Percentiles rank a stretch among this genome's conserved stretches.
Evolutionary conservation across 2,329 filamentous ascomycete species (phyloP).

Genomic region (Parafenestella ontariensis): DNA sequence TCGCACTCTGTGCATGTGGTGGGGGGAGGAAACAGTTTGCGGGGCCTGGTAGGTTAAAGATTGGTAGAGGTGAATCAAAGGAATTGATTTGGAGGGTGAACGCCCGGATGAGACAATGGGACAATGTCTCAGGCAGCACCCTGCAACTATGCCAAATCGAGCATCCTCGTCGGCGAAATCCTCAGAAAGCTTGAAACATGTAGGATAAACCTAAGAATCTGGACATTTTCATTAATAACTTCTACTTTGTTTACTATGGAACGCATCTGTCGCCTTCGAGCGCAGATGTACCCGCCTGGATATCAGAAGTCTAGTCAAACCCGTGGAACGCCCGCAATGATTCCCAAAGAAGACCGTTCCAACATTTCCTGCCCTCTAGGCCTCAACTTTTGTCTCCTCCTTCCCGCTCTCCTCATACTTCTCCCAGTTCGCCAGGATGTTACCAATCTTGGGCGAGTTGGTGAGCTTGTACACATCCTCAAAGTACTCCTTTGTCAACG

Average conservation of each 20-base stretch:
- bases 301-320: slow-evolving; percentile 23
- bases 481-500: slow-evolving; percentile 97
- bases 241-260: slow-evolving; percentile 1
- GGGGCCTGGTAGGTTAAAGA: not conserved
- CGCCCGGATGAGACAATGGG: not conserved
- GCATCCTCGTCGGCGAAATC: too few relatives aligned
- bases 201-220: not conserved
- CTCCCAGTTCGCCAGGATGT: slow-evolving; percentile 79
- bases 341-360: slow-evolving; percentile 1
- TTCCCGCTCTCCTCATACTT: slow-evolving; percentile 55
- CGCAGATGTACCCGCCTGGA: slow-evolving; percentile 5
- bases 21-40: not conserved
- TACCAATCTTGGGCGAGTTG: slow-evolving; percentile 77
- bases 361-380: slow-evolving; percentile 9
- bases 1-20: not conserved
- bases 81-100: not conserved
- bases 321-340: slow-evolving; percentile 15
- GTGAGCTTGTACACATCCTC: slow-evolving; percentile 97
- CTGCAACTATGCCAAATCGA: too few relatives aligned
- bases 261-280: not conserved
- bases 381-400: slow-evolving; percentile 35
- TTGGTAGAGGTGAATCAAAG: not conserved
- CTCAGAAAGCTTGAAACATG: too few relatives aligned
- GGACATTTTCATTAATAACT: slow-evolving; percentile 1
- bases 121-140: not conserved